Base-by-base conservation (phyloP, 331 rosid species). In the Prunus yedoensis region DNA sequence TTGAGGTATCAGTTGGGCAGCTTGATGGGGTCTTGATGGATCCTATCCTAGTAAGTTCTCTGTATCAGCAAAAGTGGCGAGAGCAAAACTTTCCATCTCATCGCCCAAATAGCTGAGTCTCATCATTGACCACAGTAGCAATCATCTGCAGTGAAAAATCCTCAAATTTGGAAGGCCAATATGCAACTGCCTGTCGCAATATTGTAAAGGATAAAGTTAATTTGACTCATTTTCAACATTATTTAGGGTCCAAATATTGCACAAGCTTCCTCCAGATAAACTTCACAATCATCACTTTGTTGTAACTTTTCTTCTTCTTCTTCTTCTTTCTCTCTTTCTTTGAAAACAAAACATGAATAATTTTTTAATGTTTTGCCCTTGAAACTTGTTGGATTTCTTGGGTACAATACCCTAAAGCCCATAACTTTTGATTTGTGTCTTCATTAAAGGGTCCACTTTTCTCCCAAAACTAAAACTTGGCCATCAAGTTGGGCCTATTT, bases 61-160 rank as follows among this genome's bases (percentile, higher is more conserved):
- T 71, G 65, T 18, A 54, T 71, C 21, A 53, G 75, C 76, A 72
- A 57, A 57, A 72, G 56, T 41, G 56, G 15, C 41, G 64, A 46
- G 15, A 69, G 61, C 47, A 32, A 32, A 50, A 71, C 23, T 56
- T 71, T 56, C 23, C 52, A 54, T 32, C 49, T 53, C 61, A n/a
- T 57, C 66, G 57, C 21, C 62, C 76, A 38, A 12, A 71, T 53
- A 21, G 35, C 75, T 4, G n/a, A 17, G 50, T 50, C 49, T 73
- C 70, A 21, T 63, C 52, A 62, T 50, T 74, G 70, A 74, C 70
- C 23, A 13, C 63, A 4, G 9, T 4, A 38, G 38, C 46, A 6
- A 5, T 8, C 66, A 56, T 56, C 67, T 10, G 43, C 56, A 3
- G 65, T 21, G 25, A 21, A 4, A 41, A 38, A 35, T 38, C 75